Evolutionary conservation across 169 alveolate genomes (phyloP).

Genomic region (Perkinsus olseni): DNA sequence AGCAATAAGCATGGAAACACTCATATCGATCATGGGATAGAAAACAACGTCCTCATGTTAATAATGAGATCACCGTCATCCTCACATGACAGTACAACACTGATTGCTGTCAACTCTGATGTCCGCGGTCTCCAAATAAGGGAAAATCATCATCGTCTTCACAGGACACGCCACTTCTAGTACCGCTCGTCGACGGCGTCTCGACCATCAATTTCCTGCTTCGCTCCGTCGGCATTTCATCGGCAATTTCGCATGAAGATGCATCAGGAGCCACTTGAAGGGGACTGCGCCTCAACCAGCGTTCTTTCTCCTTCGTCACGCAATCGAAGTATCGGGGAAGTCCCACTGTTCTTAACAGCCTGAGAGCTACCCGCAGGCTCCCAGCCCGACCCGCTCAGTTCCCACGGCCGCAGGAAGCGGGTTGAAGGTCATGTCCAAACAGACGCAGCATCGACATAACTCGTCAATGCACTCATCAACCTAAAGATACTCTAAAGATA

Average conservation of each 20-base stretch:
- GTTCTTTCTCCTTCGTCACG: no score
- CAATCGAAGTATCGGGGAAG: no score
- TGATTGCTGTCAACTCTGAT: background rate
- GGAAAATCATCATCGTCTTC: background rate
- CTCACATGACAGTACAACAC: background rate
- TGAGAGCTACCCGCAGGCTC: no score
- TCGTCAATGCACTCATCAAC: background rate
- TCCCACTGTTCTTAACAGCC: no score
- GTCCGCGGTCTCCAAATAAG: background rate
- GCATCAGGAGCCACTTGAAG: background rate
- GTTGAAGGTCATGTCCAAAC: background rate
- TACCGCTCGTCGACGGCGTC: background rate
- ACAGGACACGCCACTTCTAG: background rate
- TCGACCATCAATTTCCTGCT: background rate
- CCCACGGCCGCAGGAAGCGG: background rate
- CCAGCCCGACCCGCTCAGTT: no score
- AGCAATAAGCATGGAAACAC: no score
- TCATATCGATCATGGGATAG: background rate
- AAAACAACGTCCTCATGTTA: background rate
- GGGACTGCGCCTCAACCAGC: no score
- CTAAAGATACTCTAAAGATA: background rate
- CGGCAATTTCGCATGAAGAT: background rate
- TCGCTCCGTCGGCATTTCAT: background rate
- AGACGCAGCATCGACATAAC: background rate
- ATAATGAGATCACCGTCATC: no score